These are phyloP conservation scores for Citropsis articulata DNA, from an alignment of 345 rosid species.

Conservation along the genomic window DNA sequence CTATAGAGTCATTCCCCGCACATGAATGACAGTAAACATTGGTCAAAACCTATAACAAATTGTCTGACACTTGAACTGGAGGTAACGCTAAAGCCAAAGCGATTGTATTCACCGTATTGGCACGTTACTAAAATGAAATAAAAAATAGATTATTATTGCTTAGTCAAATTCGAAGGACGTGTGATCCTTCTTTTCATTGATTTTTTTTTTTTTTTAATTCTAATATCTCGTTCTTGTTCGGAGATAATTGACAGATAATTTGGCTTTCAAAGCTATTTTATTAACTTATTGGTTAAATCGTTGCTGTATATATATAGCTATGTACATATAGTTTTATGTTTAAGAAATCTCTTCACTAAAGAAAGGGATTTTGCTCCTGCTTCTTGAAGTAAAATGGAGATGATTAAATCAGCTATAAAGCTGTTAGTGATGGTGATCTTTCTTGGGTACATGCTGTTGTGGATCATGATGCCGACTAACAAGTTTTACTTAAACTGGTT, in stretches of 20 bases:
- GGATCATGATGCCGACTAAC: slow-evolving; percentile 40
- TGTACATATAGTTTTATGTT: too few relatives aligned
- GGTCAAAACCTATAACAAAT: background rate
- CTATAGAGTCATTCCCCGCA: background rate
- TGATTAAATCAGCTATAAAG: slow-evolving; percentile 14
- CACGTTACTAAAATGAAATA: background rate
- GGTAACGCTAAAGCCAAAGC: background rate
- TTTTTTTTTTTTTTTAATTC: background rate
- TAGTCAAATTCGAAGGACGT: background rate
- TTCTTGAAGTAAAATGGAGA: slow-evolving; percentile 13
- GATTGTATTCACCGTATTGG: background rate
- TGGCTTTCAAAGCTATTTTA: background rate
- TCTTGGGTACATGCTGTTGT: slow-evolving; percentile 33
- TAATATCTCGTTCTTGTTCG: background rate
- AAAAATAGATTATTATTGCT: background rate
- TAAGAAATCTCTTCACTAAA: background rate
- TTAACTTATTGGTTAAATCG: background rate
- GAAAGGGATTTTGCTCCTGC: background rate
- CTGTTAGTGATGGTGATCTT: slow-evolving; percentile 19
- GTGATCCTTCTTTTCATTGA: background rate
- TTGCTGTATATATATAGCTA: background rate
- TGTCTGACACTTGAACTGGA: background rate
- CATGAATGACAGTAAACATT: background rate
- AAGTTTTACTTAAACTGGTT: slow-evolving; percentile 33
- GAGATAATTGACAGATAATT: slow-evolving; percentile 7